Base-by-base conservation (phyloP, 116 monocot species). In the Thalassia testudinum region DNA sequence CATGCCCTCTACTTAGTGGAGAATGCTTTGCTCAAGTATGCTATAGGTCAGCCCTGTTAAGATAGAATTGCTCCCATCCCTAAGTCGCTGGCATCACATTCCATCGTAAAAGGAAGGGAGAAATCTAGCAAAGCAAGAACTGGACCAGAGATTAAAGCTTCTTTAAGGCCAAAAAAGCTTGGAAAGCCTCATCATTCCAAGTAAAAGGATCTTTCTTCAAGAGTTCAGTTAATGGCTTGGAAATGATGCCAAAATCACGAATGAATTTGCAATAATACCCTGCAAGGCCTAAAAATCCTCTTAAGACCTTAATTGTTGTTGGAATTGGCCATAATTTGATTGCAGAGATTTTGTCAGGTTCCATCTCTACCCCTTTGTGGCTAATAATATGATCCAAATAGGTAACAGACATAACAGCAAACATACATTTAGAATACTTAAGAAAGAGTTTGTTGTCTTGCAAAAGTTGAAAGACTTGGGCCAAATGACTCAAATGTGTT, bases 181-280 rank as follows among this genome's bases (percentile, higher is more conserved):
- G 15, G 13, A 6, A 13, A 26, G 53, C 53, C 13, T 26, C 17
- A 1, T 4, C 14, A 12, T 4, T 53, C 53, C 53, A 53, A 29
- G n/a, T n/a, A 28, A 53, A 53, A 1, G 27, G 10, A 26, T 28
- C 7, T 26, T 53, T 53, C 27, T 19, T 12, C 1, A 53, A 24
- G 1, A 27, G 16, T 1, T 26, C 17, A 12, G 26, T 26, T 17
- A 53, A 17, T 2, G 27, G 53, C 24, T 12, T 12, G 26, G 53
- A 24, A 27, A 26, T 15, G 1, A 17, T 27, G 5, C 17, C 53
- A 53, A 24, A 53, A 1, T 29, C 3, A 2, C 5, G 11, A 15
- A 53, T 29, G 27, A 53, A 53, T 53, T 53, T 53, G 1, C 53
- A 7, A 24, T 53, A 53, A 53, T 53, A 53, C 2, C n/a, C 28